Percentiles rank a stretch among this genome's conserved stretches.
phyloP scores from a whole-genome alignment of 805 yeast genomes.

The Zygoascus biomembranicola region DNA sequence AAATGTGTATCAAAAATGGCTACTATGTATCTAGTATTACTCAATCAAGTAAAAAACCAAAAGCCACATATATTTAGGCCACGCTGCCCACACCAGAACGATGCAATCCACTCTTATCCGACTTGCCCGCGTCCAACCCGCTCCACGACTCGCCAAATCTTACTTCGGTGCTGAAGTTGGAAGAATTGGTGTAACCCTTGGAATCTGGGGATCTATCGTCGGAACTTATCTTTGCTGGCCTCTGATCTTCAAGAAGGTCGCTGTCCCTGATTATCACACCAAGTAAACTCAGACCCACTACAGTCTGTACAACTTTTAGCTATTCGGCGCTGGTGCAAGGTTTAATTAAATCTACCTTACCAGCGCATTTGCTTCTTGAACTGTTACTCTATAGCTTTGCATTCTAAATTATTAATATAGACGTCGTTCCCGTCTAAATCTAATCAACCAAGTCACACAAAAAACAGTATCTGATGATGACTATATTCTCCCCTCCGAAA shows the following conservation, averaged over 20 bases:
- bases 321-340: too few species aligned
- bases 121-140: neutral
- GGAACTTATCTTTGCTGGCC: conserved; percentile 8
- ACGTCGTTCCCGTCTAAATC: neutral
- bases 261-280: neutral
- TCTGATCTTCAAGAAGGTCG: neutral
- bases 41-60: neutral
- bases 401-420: neutral
- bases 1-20: neutral
- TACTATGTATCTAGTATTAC: neutral
- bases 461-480: neutral
- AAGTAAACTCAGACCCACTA: neutral
- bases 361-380: too few species aligned
- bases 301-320: too few species aligned
- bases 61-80: neutral
- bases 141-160: neutral
- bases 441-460: neutral
- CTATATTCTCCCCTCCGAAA: neutral
- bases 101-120: conserved; percentile 6
- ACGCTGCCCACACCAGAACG: neutral
- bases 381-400: neutral
- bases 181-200: conserved; percentile 3
- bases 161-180: neutral
- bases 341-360: too few species aligned
- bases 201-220: conserved; percentile 4